Evolutionary conservation across 192 early-diverging fungal species (phyloP).

Genomic region (Spizellomyces punctatus): DNA sequence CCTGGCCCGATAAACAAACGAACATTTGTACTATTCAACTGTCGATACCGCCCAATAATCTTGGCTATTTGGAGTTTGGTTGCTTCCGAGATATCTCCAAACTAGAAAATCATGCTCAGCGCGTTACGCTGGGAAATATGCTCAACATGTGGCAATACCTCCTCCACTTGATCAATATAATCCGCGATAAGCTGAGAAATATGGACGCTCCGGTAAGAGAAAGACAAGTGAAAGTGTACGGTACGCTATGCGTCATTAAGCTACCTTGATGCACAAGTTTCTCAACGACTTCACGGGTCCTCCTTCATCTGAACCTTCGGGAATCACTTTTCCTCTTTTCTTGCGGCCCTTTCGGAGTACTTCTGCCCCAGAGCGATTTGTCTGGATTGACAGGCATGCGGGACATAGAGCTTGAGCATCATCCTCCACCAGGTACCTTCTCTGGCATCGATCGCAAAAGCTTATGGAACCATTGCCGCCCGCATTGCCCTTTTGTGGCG

Average conservation of each 20-base stretch:
- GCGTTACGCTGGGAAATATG: too few species aligned
- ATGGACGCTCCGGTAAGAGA: not conserved
- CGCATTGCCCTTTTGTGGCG: not conserved
- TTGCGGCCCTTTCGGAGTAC: conserved; percentile 8
- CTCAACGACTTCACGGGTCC: conserved; percentile 25
- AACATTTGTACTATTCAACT: conserved; percentile 64
- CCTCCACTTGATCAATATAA: conserved; percentile 79
- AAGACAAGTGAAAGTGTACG: conserved; percentile 1
- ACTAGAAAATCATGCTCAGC: conserved; percentile 25
- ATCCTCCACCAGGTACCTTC: conserved; percentile 20
- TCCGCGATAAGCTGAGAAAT: conserved; percentile 61
- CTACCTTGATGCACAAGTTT: conserved; percentile 48
- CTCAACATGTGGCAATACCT: conserved; percentile 30
- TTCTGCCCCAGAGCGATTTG: not conserved
- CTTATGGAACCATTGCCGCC: conserved; percentile 14
- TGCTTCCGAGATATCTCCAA: conserved; percentile 76
- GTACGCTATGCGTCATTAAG: not conserved
- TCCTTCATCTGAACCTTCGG: conserved; percentile 17
- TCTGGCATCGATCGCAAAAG: conserved; percentile 35
- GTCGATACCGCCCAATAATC: conserved; percentile 77
- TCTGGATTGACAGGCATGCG: conserved; percentile 31
- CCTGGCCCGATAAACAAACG: conserved; percentile 71
- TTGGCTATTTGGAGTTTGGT: conserved; percentile 74
- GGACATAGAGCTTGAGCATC: conserved; percentile 13
- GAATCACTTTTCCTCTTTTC: conserved; percentile 19